Percentiles rank a stretch among this genome's conserved stretches.
Evolutionary conservation across 371 early-diverging fungal species (phyloP).

Genomic region (Fennellomyces sp.): DNA sequence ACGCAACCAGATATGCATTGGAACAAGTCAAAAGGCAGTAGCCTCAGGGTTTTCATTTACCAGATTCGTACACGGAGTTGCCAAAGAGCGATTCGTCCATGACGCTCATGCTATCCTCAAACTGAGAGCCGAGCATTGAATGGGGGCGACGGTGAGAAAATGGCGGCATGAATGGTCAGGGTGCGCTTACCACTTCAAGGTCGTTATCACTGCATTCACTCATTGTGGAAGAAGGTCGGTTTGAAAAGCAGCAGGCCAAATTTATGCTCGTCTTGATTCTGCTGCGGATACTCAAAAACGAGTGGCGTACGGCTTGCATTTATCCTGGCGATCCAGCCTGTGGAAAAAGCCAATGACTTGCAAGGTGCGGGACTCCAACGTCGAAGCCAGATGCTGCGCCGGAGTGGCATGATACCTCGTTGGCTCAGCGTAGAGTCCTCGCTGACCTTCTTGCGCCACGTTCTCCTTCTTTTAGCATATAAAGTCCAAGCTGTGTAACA

Average conservation of each 20-base stretch:
- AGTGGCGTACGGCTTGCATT: no score
- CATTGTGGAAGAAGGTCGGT: neutral
- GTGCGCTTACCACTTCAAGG: neutral
- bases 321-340: no score
- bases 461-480: no score
- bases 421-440: no score
- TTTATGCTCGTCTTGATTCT: neutral
- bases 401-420: no score
- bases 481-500: no score
- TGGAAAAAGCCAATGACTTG: no score
- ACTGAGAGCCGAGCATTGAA: neutral
- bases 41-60: neutral
- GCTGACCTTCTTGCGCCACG: no score
- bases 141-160: neutral
- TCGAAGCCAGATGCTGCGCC: no score
- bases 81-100: conserved; percentile 12
- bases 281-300: no score
- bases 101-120: conserved; percentile 3
- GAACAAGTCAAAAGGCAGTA: conserved; percentile 3
- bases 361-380: no score
- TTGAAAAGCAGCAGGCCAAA: neutral
- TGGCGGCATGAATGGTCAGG: no score
- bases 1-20: conserved; percentile 6
- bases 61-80: conserved; percentile 10
- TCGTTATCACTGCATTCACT: conserved; percentile 2